Base-by-base conservation (phyloP, 2,329 filamentous ascomycete species). In the Ambrosiella xylebori region DNA sequence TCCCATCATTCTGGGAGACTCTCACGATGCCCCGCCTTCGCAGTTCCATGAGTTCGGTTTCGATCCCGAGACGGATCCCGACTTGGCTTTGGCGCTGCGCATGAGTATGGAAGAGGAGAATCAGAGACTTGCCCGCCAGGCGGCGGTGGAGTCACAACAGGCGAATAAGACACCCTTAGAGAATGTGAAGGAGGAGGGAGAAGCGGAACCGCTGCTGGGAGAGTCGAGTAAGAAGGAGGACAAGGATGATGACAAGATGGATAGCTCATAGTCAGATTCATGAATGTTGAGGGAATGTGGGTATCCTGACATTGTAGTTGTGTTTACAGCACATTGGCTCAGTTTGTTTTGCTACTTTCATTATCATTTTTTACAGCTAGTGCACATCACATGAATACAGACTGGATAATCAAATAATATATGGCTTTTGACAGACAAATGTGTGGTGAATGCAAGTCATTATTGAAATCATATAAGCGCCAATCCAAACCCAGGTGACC, bases 21-120 rank as follows among this genome's bases (percentile, higher is more conserved):
- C 27, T 27, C 71, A 65, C 35, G 73, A 74, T 56, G 78, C 74
- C 44, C 76, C 74, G 47, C 78, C 75, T 59, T 83, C 79, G 57
- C 74, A 76, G 54, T 81, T 78, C 64, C 79, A 78, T 58, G 81
- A 85, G 62, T 82, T 77, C 49, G 72, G 72, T 63, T 88, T 95
- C 64, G 93, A 97, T 70, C 90, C 91, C 12, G 85, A 84, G 57
- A 79, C 90, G 66, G 93, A 98, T 68, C 93, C 93, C 2, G 93
- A 98, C 70, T 75, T 98, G 66, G 93, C 93, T 19, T 80, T 98
- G 64, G 93, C 93, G 56, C 75, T 98, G 68, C 84, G 93, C 63
- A 95, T 98, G 88, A 95, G 88, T 71, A 88, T 95, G 80, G 93
- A 98, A 70, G 93, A 98, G 69, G 93, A 98, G 72, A 94, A 94